phyloP scores from a whole-genome alignment of 345 rosid species.

The Hibiscus mutabilis region DNA sequence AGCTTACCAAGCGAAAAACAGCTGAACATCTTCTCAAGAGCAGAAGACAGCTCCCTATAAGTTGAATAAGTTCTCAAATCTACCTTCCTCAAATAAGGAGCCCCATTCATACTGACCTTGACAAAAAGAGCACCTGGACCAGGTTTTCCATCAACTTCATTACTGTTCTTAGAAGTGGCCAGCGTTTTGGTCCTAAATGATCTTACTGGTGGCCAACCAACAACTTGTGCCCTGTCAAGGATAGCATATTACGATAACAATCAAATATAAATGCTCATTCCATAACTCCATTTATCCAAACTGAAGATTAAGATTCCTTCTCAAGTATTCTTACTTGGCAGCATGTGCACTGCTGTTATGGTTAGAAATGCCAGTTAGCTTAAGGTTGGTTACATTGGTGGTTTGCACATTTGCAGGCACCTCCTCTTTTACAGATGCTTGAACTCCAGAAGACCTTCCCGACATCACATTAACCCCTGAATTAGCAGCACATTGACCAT shows the following conservation, averaged over 20 bases:
- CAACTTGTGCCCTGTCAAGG: conserved; percentile 74
- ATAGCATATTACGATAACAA: conserved; percentile 3
- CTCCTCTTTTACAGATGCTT: no score
- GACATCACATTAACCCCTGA: no score
- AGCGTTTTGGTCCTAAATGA: conserved; percentile 70
- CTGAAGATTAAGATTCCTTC: background rate
- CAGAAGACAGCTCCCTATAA: conserved; percentile 64
- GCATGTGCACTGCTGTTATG: conserved; percentile 50
- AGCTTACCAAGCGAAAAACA: conserved; percentile 80
- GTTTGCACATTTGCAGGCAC: conserved; percentile 12
- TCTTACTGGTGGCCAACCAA: conserved; percentile 95
- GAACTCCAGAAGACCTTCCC: no score
- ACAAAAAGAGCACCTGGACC: conserved; percentile 45
- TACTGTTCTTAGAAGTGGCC: conserved; percentile 63
- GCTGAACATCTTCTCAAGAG: conserved; percentile 92
- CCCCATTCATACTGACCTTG: conserved; percentile 96
- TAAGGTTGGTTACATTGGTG: conserved; percentile 19
- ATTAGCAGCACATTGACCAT: no score
- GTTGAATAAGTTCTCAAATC: conserved; percentile 61
- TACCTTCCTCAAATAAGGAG: conserved; percentile 87
- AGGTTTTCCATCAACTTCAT: conserved; percentile 84
- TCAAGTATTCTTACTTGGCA: conserved; percentile 55
- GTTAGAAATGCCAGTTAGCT: conserved; percentile 28
- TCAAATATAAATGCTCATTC: background rate
- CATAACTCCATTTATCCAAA: background rate